phyloP scores from a whole-genome alignment of 1,284 basidiomycete genomes.

The Apiotrichum mycotoxinovorans region DNA sequence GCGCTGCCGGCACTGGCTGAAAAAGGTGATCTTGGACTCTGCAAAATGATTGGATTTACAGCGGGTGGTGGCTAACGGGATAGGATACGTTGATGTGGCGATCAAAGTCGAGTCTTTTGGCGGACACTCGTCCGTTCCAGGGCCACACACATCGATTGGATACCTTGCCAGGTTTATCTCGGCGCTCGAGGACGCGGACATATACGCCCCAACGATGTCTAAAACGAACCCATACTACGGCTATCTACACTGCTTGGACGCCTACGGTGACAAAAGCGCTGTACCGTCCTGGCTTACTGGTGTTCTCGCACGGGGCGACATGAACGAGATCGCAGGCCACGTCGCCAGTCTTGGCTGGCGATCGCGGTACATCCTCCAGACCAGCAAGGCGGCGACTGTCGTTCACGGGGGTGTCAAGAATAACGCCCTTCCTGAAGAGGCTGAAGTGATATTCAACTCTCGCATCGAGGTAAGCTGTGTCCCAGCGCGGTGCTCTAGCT shows the following conservation, averaged over 20 bases:
- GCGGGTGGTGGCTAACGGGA: background rate
- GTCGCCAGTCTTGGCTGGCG: constrained; percentile 33
- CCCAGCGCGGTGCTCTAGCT: constrained; percentile 38
- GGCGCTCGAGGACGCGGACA: constrained; percentile 42
- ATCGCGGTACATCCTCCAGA: constrained; percentile 44
- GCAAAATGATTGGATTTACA: background rate
- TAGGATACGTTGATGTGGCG: constrained; percentile 13
- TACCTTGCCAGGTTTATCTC: constrained; percentile 46
- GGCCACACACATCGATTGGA: constrained; percentile 45
- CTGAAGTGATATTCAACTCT: constrained; percentile 37
- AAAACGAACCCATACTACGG: constrained; percentile 49
- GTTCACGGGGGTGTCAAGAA: constrained; percentile 49
- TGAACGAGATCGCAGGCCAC: constrained; percentile 50
- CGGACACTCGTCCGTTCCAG: constrained; percentile 48
- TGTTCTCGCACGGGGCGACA: constrained; percentile 37
- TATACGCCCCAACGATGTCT: constrained; percentile 40
- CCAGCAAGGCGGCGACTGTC: constrained; percentile 46
- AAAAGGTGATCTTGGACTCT: constrained; percentile 8
- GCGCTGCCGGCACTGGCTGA: constrained; percentile 15
- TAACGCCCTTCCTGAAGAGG: constrained; percentile 49
- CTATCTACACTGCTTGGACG: constrained; percentile 52
- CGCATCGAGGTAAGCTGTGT: constrained; percentile 49
- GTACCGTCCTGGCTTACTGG: constrained; percentile 41
- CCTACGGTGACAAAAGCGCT: constrained; percentile 44
- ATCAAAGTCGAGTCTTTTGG: constrained; percentile 46